phyloP scores from a whole-genome alignment of 805 yeast genomes.

The Metschnikowia shivogae region DNA sequence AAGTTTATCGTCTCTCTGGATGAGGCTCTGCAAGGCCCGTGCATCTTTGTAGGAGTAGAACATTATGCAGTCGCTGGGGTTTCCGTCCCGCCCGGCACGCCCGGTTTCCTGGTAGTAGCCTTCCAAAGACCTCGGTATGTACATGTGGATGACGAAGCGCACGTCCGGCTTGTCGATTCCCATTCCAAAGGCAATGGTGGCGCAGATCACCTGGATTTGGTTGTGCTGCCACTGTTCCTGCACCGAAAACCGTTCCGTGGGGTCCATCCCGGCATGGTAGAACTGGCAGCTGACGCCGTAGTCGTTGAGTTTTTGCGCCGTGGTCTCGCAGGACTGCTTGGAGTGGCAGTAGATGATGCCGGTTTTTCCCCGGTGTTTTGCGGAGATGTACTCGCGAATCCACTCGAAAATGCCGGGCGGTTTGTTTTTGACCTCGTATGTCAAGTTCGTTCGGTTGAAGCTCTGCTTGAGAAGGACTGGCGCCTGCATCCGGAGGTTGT shows the following conservation, averaged over 20 bases:
- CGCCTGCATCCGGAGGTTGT: conserved; percentile 59
- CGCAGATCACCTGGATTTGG: conserved; percentile 75
- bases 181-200: conserved; percentile 98
- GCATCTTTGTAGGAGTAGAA: conserved; percentile 82
- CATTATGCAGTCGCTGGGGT: conserved; percentile 74
- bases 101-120: conserved; percentile 99
- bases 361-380: conserved; percentile 51
- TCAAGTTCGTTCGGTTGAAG: conserved; percentile 83
- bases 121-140: conserved; percentile 85
- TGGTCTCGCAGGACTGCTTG: conserved; percentile 80
- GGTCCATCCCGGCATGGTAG: conserved; percentile 94
- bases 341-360: conserved; percentile 96
- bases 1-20: conserved; percentile 68
- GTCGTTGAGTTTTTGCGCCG: conserved; percentile 54
- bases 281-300: conserved; percentile 66
- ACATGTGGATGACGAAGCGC: conserved; percentile 82
- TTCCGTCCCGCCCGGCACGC: conserved; percentile 96
- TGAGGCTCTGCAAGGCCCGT: conserved; percentile 67
- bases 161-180: conserved; percentile 98
- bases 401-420: conserved; percentile 52
- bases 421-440: conserved; percentile 72
- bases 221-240: conserved; percentile 82
- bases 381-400: conserved; percentile 51
- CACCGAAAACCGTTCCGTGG: conserved; percentile 66
- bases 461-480: conserved; percentile 79